Conservation (phyloP, 805 yeast species). For the Yamadazyma laniorum region DNA sequence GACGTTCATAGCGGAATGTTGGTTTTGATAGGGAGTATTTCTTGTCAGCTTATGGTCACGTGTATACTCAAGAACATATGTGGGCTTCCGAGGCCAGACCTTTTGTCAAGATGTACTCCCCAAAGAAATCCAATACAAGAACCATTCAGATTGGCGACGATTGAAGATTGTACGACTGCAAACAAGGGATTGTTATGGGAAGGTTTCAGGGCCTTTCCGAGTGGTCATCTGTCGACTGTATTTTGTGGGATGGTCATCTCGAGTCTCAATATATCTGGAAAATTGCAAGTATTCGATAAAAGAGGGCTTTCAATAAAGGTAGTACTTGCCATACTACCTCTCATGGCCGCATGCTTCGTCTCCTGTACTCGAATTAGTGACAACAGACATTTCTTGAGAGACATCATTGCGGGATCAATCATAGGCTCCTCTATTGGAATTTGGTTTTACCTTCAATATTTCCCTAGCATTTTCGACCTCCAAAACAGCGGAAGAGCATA, state of each 20-base stretch:
- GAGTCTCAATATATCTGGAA: slow-evolving; percentile 32
- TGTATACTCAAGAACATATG: slow-evolving; percentile 28
- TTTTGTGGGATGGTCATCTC: slow-evolving; percentile 34
- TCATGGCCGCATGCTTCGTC: slow-evolving; percentile 31
- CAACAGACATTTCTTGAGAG: slow-evolving; percentile 42
- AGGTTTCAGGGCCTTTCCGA: slow-evolving; percentile 29
- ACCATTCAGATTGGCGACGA: slow-evolving; percentile 13
- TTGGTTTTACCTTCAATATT: slow-evolving; percentile 41
- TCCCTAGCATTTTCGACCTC: slow-evolving; percentile 31
- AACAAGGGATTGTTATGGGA: slow-evolving; percentile 18
- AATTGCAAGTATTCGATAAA: slow-evolving; percentile 33
- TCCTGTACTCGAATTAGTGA: slow-evolving; percentile 47
- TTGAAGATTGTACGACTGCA: slow-evolving; percentile 18
- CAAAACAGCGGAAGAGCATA: slow-evolving; percentile 39
- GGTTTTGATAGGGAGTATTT: slow-evolving; percentile 35
- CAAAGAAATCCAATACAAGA: slow-evolving; percentile 1
- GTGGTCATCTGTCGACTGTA: slow-evolving; percentile 30
- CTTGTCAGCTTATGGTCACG: slow-evolving; percentile 38
- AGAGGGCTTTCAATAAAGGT: slow-evolving; percentile 34
- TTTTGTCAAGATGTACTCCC: slow-evolving; percentile 25
- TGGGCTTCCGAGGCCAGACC: slow-evolving; percentile 29
- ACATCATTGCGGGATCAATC: slow-evolving; percentile 37
- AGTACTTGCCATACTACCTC: slow-evolving; percentile 32
- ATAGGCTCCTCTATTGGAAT: slow-evolving; percentile 35
- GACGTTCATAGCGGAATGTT: slow-evolving; percentile 38